Conservation (phyloP, 2,329 filamentous ascomycete species). For the Fusarium hostae region DNA sequence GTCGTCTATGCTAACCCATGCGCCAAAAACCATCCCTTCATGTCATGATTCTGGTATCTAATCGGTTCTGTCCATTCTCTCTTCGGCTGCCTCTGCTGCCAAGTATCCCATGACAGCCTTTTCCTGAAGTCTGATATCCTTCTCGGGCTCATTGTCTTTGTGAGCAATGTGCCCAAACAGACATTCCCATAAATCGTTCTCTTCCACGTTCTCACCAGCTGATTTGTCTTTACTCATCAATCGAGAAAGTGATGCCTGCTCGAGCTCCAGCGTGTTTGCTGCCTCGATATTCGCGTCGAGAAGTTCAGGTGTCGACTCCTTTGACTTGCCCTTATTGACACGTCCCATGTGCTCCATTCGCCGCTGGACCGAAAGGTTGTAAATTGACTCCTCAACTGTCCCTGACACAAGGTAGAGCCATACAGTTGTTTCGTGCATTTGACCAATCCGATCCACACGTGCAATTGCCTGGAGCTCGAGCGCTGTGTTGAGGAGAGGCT, state of each 20-base stretch:
- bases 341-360: slow-evolving; percentile 79
- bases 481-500: slow-evolving; percentile 92
- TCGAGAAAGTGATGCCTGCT: slow-evolving; percentile 75
- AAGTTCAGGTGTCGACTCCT: slow-evolving; percentile 57
- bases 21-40: not conserved
- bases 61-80: slow-evolving; percentile 40
- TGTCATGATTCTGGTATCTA: not conserved
- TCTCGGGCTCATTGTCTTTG: slow-evolving; percentile 34
- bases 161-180: slow-evolving; percentile 74
- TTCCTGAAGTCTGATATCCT: slow-evolving; percentile 47
- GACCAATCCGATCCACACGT: slow-evolving; percentile 93
- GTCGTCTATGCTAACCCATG: not conserved
- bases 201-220: slow-evolving; percentile 82
- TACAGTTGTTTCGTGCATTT: slow-evolving; percentile 86
- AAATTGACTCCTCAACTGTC: slow-evolving; percentile 92
- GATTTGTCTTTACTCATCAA: slow-evolving; percentile 76
- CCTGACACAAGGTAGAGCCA: slow-evolving; percentile 95
- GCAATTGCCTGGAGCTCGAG: slow-evolving; percentile 96
- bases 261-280: slow-evolving; percentile 85
- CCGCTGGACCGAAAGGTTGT: slow-evolving; percentile 83
- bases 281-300: slow-evolving; percentile 76
- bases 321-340: slow-evolving; percentile 52
- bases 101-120: slow-evolving; percentile 55
- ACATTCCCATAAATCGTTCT: slow-evolving; percentile 88
- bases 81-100: slow-evolving; percentile 58